phyloP scores from a whole-genome alignment of 495 filamentous ascomycete genomes.

The Talaromyces proteolyticus region DNA sequence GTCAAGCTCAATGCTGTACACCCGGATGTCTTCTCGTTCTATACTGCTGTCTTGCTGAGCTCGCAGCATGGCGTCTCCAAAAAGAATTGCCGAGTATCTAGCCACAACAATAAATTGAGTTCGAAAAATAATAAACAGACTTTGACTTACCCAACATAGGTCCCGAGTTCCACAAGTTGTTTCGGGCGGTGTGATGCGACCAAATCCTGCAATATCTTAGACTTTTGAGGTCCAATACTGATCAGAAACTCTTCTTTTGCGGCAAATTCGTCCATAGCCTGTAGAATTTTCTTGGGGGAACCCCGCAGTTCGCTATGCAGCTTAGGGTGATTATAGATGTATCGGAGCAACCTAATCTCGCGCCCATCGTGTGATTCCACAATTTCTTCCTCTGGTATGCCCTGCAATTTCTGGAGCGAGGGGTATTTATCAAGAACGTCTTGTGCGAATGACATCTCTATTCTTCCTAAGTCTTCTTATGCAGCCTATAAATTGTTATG shows the following conservation, averaged over 20 bases:
- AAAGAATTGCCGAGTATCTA: slow-evolving; percentile 58
- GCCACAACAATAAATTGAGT: background rate
- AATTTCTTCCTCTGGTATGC: background rate
- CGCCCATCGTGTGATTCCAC: slow-evolving; percentile 53
- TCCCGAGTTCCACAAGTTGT: slow-evolving; percentile 59
- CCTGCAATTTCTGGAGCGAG: background rate
- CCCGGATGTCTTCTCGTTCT: slow-evolving; percentile 13
- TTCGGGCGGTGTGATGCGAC: slow-evolving; percentile 53
- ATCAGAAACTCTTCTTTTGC: slow-evolving; percentile 62
- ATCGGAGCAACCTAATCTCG: slow-evolving; percentile 59
- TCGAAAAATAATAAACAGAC: background rate
- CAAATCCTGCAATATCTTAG: slow-evolving; percentile 48
- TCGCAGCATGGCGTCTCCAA: slow-evolving; percentile 51
- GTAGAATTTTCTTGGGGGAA: slow-evolving; percentile 49
- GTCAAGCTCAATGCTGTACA: slow-evolving; percentile 60
- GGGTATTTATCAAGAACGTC: background rate
- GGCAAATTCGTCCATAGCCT: slow-evolving; percentile 61
- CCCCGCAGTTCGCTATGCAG: slow-evolving; percentile 48
- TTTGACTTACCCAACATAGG: slow-evolving; percentile 56
- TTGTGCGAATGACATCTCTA: background rate
- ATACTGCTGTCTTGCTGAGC: slow-evolving; percentile 33
- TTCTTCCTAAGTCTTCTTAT: too few species aligned
- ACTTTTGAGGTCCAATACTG: slow-evolving; percentile 66
- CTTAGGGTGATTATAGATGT: slow-evolving; percentile 48
- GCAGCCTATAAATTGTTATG: too few species aligned